phyloP scores from a whole-genome alignment of 352 stramenopile species.

The Phytophthora podocarpi region DNA sequence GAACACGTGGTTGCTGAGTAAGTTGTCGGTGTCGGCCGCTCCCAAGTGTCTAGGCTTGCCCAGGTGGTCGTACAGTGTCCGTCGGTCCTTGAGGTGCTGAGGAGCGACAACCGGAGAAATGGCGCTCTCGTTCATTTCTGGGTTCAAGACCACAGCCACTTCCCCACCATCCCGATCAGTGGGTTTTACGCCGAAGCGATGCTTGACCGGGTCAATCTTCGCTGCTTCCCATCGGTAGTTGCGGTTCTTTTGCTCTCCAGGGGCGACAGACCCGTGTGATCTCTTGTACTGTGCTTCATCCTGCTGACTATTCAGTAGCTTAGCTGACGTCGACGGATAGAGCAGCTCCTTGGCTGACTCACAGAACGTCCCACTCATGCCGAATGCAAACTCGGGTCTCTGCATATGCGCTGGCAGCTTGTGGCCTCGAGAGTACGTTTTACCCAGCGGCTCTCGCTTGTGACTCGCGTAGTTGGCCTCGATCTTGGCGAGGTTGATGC shows the following conservation, averaged over 20 bases:
- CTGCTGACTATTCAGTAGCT: constrained; percentile 59
- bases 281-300: constrained; percentile 75
- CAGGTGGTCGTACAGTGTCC: constrained; percentile 75
- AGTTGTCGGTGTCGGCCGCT: constrained; percentile 36
- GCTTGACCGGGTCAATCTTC: constrained; percentile 66
- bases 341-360: constrained; percentile 88
- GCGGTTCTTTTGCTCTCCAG: constrained; percentile 87
- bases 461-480: constrained; percentile 83
- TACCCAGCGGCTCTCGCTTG: constrained; percentile 81
- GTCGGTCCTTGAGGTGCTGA: constrained; percentile 77
- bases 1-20: constrained; percentile 65
- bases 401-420: constrained; percentile 63
- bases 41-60: constrained; percentile 72
- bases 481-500: constrained; percentile 66
- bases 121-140: constrained; percentile 69
- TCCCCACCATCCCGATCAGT: constrained; percentile 36
- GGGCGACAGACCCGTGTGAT: constrained; percentile 76
- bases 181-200: constrained; percentile 72
- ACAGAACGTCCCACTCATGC: constrained; percentile 67
- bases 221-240: constrained; percentile 82
- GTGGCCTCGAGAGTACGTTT: constrained; percentile 69
- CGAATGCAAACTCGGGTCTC: constrained; percentile 65
- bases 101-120: constrained; percentile 48
- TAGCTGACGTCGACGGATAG: constrained; percentile 55
- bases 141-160: constrained; percentile 64